Evolutionary conservation across 1,284 basidiomycete species (phyloP).

Genomic region (Puccinia triticina): DNA sequence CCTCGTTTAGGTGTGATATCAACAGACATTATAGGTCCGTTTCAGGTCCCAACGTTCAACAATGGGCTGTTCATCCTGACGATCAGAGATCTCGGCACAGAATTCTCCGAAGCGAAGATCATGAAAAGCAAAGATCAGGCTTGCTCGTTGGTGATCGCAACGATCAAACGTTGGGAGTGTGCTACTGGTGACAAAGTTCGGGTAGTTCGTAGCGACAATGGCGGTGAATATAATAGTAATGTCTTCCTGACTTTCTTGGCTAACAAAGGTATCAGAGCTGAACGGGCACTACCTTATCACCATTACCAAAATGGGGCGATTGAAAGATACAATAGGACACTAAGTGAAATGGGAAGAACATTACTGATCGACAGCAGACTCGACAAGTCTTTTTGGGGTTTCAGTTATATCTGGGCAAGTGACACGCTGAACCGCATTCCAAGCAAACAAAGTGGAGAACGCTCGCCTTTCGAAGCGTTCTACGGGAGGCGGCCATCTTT

Average conservation of each 20-base stretch:
- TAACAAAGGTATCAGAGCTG: background rate
- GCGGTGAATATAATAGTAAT: conserved; percentile 1
- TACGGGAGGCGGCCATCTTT: no score
- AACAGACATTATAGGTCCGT: background rate
- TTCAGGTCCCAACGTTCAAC: background rate
- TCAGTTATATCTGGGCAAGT: no score
- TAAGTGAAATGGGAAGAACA: no score
- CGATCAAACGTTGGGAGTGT: background rate
- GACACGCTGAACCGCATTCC: no score
- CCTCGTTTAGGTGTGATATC: background rate
- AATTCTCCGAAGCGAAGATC: background rate
- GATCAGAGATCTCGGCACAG: background rate
- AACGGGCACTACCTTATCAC: background rate
- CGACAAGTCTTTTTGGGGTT: no score
- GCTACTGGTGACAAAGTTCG: background rate
- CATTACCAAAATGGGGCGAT: no score
- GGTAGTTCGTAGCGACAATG: background rate
- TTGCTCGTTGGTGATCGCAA: background rate
- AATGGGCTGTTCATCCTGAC: background rate
- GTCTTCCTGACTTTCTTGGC: background rate
- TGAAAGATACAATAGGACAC: no score
- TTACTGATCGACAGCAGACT: no score
- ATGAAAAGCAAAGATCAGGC: background rate
- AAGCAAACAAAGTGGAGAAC: no score
- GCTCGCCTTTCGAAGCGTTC: no score